Base-by-base conservation (phyloP, 148 eudicot species). In the Camellia granthamiana region DNA sequence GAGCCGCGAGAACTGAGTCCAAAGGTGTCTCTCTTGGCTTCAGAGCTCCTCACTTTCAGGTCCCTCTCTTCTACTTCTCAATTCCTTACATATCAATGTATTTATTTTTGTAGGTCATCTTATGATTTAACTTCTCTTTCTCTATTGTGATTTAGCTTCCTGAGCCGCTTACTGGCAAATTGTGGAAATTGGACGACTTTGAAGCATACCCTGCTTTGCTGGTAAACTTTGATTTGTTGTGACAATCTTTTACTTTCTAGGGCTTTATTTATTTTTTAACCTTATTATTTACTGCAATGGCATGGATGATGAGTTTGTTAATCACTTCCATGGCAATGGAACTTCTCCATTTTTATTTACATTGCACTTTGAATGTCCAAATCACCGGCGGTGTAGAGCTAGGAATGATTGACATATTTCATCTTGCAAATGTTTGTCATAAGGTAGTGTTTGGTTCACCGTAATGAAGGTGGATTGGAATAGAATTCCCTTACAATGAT, bases 91-190 rank as follows among this genome's bases (percentile, higher is more conserved):
- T 0, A 64, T 13, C 68, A 19, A 19, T 21, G 38, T 2, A 21
- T 7, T 14, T 63, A 19, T 30, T 30, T n/a, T 30, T 30, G 10
- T 63, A 21, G 11, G 9, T 19, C 6, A 19, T 19, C 21, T 63
- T 7, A 41, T 30, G 11, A 9, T 8, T 66, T 18, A 15, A 11
- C 46, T 38, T 2, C 23, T 4, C 13, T 19, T 1, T 18, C 51
- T 69, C 52, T 69, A 0, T 41, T 11, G n/a, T 44, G 51, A 55
- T 74, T 76, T 66, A 95, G 97, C 85, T 93, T 42, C 74, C 85
- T 59, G 98, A 93, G 87, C 98, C 97, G n/a, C 92, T 93, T 59
- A 95, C 97, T 0, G 97, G 97, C 72, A 95, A 84, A 79, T 83
- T 82, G 68, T 95, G 97, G 98, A 84, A 91, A 11, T 80, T 95